phyloP scores from a whole-genome alignment of 2,329 filamentous ascomycete species.

The Hymenoscyphus fructigenus region DNA sequence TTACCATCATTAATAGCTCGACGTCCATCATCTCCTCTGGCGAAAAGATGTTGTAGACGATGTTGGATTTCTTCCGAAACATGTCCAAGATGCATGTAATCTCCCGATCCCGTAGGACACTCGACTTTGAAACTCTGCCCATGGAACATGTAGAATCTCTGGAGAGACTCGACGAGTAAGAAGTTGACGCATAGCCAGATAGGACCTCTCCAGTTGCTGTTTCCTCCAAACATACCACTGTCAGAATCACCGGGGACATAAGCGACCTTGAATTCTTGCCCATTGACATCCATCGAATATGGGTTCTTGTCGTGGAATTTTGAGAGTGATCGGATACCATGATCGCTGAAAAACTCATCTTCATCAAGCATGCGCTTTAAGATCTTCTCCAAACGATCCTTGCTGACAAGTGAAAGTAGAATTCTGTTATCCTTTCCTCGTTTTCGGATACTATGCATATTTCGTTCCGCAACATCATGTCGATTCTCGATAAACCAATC shows the following conservation, averaged over 20 bases:
- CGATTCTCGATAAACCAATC: conserved; percentile 93
- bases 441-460: conserved; percentile 89
- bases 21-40: conserved; percentile 77
- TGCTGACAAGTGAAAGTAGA: conserved; percentile 85
- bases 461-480: conserved; percentile 83
- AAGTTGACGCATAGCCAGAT: conserved; percentile 98
- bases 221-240: conserved; percentile 90
- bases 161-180: conserved; percentile 87
- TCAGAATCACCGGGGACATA: conserved; percentile 97
- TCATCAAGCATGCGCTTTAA: conserved; percentile 90
- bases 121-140: conserved; percentile 85
- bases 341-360: conserved; percentile 85
- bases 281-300: conserved; percentile 94
- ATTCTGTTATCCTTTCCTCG: conserved; percentile 89
- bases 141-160: conserved; percentile 95
- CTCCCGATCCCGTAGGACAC: conserved; percentile 89
- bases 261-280: conserved; percentile 80
- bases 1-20: conserved; percentile 86
- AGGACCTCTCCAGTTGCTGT: conserved; percentile 96
- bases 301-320: conserved; percentile 89
- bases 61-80: conserved; percentile 95
- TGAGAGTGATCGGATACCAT: conserved; percentile 88
- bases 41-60: conserved; percentile 87
- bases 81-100: conserved; percentile 93
- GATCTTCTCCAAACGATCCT: conserved; percentile 87